Conservation (phyloP, 164 flowering plant species). For the Cinnamomum chago region DNA sequence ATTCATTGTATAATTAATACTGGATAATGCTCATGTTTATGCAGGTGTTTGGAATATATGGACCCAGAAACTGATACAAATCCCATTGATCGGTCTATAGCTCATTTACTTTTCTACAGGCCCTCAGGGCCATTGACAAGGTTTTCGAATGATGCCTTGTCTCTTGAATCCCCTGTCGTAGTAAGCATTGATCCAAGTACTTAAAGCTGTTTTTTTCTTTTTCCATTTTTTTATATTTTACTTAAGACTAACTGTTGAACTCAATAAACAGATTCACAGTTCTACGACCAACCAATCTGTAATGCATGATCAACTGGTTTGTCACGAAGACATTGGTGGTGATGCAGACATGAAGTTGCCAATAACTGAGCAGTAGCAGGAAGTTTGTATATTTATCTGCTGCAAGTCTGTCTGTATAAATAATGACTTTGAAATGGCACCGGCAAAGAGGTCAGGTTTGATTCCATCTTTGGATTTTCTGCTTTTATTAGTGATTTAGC, state of each 20-base stretch:
- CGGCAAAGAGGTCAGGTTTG: conserved; percentile 15
- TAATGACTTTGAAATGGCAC: conserved; percentile 5
- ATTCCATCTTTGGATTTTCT: conserved; percentile 10
- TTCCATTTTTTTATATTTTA: background rate
- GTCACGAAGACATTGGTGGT: conserved; percentile 15
- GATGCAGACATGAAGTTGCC: conserved; percentile 20
- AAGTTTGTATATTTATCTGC: conserved; percentile 10
- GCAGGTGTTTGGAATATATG: conserved; percentile 47
- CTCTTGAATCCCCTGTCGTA: conserved; percentile 31
- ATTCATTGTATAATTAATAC: background rate
- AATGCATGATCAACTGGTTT: conserved; percentile 30
- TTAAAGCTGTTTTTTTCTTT: background rate
- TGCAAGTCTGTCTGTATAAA: conserved; percentile 15
- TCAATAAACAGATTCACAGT: conserved; percentile 30
- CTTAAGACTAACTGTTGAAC: conserved; percentile 6
- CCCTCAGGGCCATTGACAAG: conserved; percentile 38
- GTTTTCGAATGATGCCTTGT: conserved; percentile 25
- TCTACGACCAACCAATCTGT: conserved; percentile 23
- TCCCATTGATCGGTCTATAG: conserved; percentile 84
- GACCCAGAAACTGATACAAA: conserved; percentile 84
- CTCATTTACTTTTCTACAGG: conserved; percentile 74
- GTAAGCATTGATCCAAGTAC: conserved; percentile 28
- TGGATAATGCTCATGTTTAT: conserved; percentile 7
- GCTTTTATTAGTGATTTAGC: background rate
- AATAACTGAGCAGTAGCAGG: conserved; percentile 15